Conservation (phyloP, 2,329 filamentous ascomycete species). For the Calonectria pseudoreteaudii region DNA sequence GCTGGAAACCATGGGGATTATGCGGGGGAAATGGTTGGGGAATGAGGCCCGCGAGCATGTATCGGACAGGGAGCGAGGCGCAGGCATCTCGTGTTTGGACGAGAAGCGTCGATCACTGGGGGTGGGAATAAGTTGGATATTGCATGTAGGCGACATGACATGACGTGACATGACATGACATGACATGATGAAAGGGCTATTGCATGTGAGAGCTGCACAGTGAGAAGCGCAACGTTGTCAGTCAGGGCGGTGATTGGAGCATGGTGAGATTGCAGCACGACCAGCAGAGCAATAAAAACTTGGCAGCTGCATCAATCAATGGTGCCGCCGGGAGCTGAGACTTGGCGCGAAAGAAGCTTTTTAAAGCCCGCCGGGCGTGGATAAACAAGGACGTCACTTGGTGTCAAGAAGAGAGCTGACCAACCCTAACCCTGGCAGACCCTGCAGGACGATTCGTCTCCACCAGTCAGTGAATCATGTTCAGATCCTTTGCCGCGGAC, state of each 20-base stretch:
- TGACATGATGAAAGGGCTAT: not conserved
- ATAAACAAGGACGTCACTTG: not conserved
- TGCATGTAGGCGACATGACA: too few species aligned
- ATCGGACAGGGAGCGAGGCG: not conserved
- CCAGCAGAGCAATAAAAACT: not conserved
- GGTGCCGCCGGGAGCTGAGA: not conserved
- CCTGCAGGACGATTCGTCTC: not conserved
- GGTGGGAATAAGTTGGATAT: not conserved
- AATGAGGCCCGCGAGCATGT: conserved; percentile 2
- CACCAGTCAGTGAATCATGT: not conserved
- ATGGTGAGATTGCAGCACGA: not conserved
- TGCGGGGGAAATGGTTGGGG: not conserved
- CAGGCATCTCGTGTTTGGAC: not conserved
- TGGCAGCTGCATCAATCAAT: not conserved
- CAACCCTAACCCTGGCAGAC: not conserved
- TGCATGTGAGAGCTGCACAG: not conserved
- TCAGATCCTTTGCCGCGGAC: not conserved
- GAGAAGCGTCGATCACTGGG: not conserved
- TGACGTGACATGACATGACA: not conserved
- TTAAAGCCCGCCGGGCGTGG: not conserved
- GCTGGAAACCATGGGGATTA: not conserved
- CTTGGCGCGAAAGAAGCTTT: conserved; percentile 6
- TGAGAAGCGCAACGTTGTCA: not conserved
- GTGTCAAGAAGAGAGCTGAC: not conserved
- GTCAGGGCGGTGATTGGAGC: not conserved